Conservation (phyloP, 805 yeast genomes). For the Lipomyces mesembrius region DNA sequence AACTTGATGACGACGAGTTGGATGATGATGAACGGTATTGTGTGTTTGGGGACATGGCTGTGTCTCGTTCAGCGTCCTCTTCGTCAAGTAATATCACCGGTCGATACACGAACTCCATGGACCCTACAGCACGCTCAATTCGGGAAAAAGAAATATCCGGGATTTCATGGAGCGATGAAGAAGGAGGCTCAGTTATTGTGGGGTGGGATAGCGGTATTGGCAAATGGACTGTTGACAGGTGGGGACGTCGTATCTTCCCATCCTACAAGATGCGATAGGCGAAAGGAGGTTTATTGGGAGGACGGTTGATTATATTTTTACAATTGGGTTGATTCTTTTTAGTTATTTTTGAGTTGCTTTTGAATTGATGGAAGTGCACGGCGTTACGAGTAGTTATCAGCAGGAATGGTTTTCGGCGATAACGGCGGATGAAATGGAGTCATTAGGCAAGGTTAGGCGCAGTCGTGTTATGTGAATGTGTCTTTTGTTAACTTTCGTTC, state of each 20-base stretch:
- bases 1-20: constrained; percentile 3
- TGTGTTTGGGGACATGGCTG: background rate
- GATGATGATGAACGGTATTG: constrained; percentile 6
- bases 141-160: constrained; percentile 55
- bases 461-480: background rate
- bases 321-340: background rate
- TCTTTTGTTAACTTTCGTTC: background rate
- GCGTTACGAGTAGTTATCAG: background rate
- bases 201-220: constrained; percentile 72
- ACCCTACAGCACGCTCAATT: background rate
- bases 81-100: constrained; percentile 4
- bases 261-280: constrained; percentile 28
- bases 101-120: background rate
- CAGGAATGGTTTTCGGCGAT: background rate
- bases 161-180: constrained; percentile 59
- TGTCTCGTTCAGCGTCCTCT: background rate
- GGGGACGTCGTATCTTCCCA: constrained; percentile 34
- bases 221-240: constrained; percentile 65
- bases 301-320: background rate
- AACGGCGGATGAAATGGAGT: background rate
- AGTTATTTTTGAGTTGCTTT: background rate
- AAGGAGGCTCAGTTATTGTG: constrained; percentile 59
- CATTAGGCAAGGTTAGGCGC: background rate
- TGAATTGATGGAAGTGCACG: background rate
- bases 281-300: background rate